Evolutionary conservation across 768 basidiomycete genomes (phyloP), one percentile per base, ranked within the genome.

Genomic region (Panaeolus papilionaceus): DNA sequence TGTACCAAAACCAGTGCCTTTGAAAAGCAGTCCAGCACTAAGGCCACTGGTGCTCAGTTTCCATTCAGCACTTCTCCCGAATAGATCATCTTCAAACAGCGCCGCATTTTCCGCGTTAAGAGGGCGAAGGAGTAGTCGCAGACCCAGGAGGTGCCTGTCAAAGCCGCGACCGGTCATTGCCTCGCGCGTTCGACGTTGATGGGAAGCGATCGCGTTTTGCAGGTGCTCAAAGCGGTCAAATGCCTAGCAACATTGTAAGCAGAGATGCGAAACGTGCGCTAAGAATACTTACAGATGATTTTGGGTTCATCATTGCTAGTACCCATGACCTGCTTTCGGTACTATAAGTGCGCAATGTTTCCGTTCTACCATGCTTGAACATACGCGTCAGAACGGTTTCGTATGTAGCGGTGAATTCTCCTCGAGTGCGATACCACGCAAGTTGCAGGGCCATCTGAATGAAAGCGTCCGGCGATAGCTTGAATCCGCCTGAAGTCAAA

Each of bases 371-470:
- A 69, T 90, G 88, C 68, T 90, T 82, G 80, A 96, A 96, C 77
- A 92, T 85, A 28, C 95, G 87, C 1, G 96, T 97, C 38, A 96
- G 85, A 0, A 91, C 93, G 0, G 96, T 98, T 79, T 98, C 96
- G 76, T 98, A 98, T 7, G 93, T 95, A 1, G 96, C 94, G 3
- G 94, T 93, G 72, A 94, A 91, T 67, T 83, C 79, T 11, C 88
- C 89, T 58, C 89, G 92, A 23, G 89, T 88, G 75, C 86, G 87
- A 80, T 92, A 94, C 90, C 92, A 98, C 3, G 95, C 96, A 10
- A 98, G 85, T 75, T 98, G 96, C 20, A 98, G 83, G 0, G 89
- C 93, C 86, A 97, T 92, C 75, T 98, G 96, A 62, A 97, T 86
- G 79, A 88, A 98, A 0, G 92, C 92, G 74, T 98, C 96, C 0